phyloP scores from a whole-genome alignment of 1,284 basidiomycete species.

The Hemileia vastatrix region DNA sequence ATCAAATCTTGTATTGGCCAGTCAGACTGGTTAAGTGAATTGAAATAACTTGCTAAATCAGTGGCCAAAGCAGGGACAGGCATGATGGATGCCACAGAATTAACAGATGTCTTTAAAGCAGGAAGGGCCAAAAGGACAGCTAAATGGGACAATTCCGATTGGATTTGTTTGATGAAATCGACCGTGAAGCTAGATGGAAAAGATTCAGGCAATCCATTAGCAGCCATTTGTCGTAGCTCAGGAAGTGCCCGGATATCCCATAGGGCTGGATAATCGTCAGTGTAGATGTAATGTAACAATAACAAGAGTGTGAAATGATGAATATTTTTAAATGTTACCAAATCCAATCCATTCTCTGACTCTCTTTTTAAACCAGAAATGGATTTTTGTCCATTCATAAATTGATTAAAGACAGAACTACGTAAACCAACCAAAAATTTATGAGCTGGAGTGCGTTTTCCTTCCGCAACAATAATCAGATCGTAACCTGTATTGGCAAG shows the following conservation, averaged over 20 bases:
- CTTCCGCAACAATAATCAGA: slow-evolving; percentile 49
- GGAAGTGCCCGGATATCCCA: slow-evolving; percentile 70
- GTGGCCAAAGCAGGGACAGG: slow-evolving; percentile 49
- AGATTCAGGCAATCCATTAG: neutral
- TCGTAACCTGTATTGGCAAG: slow-evolving; percentile 54
- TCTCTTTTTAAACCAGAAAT: slow-evolving; percentile 2
- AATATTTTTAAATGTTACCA: slow-evolving; percentile 28
- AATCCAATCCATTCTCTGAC: slow-evolving; percentile 25
- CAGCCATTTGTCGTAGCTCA: slow-evolving; percentile 47
- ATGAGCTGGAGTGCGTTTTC: slow-evolving; percentile 56
- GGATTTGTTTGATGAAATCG: slow-evolving; percentile 51
- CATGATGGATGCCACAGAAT: slow-evolving; percentile 37
- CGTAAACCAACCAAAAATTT: slow-evolving; percentile 58
- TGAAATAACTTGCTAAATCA: slow-evolving; percentile 52
- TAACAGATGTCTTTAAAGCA: slow-evolving; percentile 50
- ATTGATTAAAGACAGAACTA: slow-evolving; percentile 49
- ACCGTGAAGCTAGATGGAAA: slow-evolving; percentile 37
- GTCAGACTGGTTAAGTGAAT: slow-evolving; percentile 28
- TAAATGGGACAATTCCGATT: slow-evolving; percentile 55
- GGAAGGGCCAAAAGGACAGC: slow-evolving; percentile 54
- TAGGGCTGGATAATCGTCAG: slow-evolving; percentile 67
- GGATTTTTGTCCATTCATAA: slow-evolving; percentile 13
- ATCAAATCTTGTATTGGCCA: neutral
- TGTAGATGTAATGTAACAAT: slow-evolving; percentile 75
- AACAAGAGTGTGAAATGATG: slow-evolving; percentile 58